These are phyloP conservation scores for Plasmodium reichenowi DNA, from an alignment of 169 alveolate species.

Conservation along the genomic window DNA sequence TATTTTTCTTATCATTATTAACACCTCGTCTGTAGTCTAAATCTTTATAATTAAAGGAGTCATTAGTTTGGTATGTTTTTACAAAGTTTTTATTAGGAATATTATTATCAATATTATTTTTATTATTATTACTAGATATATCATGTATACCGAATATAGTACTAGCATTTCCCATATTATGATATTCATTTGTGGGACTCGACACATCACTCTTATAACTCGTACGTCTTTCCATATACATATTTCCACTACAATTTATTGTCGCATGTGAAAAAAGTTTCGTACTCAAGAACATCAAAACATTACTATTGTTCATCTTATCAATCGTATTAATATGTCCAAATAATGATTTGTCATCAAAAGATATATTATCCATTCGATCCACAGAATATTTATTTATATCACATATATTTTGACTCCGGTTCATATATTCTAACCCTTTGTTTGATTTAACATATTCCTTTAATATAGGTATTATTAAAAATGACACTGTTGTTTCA, in stretches of 20 bases:
- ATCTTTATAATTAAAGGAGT: neutral
- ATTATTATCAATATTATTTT: neutral
- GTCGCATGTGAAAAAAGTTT: slow-evolving; percentile 14
- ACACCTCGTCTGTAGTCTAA: too few species aligned
- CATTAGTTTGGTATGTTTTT: neutral
- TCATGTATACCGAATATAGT: neutral
- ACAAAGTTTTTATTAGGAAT: neutral
- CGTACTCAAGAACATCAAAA: slow-evolving; percentile 17
- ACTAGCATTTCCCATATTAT: too few species aligned
- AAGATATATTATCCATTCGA: too few species aligned
- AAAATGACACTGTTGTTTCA: slow-evolving; percentile 16
- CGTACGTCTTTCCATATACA: too few species aligned
- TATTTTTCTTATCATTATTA: neutral
- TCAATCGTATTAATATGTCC: neutral
- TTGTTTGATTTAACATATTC: neutral
- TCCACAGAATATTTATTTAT: neutral
- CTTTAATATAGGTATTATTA: slow-evolving; percentile 31
- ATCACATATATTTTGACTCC: neutral
- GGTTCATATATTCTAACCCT: neutral
- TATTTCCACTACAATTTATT: neutral
- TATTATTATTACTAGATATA: neutral
- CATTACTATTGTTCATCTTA: neutral
- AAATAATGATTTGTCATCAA: neutral
- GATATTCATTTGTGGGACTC: too few species aligned
- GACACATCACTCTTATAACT: too few species aligned